Base-by-base conservation (phyloP, 306 rosid species). In the Fagus crenata region DNA sequence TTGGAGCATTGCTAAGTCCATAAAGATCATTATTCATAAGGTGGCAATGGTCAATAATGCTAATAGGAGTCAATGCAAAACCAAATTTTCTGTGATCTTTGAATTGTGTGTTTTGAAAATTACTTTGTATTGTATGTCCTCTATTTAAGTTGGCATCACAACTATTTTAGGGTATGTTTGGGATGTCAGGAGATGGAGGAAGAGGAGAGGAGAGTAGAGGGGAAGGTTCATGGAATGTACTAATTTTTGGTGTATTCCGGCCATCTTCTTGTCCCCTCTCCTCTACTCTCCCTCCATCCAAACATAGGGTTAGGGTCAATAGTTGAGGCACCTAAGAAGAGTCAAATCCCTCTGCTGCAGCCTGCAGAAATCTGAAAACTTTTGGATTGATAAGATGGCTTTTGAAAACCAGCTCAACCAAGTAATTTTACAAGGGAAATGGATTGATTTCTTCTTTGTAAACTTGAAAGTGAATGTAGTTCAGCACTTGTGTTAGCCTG, bases 21-120 rank as follows among this genome's bases (percentile, higher is more conserved):
- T 39, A 65, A 61, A 32, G 39, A 14, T 12, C 18, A 35, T 61
- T 33, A 56, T 35, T 61, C 41, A 33, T 35, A 14, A 56, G 68
- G 7, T 33, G 42, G 17, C 33, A 7, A 12, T 61, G 4, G 68
- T 61, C 22, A 61, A 61, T 61, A 13, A 18, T 56, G 63, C 35
- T 56, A 7, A 56, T 28, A 22, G 63, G 13, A 56, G 63, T 56
- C 35, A 5, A 56, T 18, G 63, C 11, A 56, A 56, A 56, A 7
- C 33, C 39, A 13, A 61, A 61, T 11, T 46, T 9, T 13, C 11
- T 13, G 7, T 61, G 68, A 61, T 33, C 68, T 35, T 61, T 61
- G 68, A 61, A 61, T 61, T 61, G 68, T 61, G 68, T 33, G 40
- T 61, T 61, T 61, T 4, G 18, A 56, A 35, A 35, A 61, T 61